A percentile compares a stretch with the other conserved stretches of the same genome.
These are phyloP conservation scores for Amorphotheca resinae DNA, from an alignment of 495 filamentous ascomycete species.

Conservation along the genomic window DNA sequence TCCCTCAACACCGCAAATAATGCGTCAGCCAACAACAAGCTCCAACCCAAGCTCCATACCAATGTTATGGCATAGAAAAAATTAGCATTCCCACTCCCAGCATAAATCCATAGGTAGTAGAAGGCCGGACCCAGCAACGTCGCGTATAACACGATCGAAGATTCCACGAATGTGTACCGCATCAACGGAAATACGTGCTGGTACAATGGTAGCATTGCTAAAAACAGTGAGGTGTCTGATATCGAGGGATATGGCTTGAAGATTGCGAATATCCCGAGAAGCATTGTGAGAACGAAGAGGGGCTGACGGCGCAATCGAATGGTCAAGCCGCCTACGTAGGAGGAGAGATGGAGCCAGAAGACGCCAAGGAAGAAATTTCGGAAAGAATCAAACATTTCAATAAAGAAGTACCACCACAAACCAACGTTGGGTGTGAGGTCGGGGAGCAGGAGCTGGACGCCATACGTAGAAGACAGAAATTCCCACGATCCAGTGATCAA, in stretches of 20 bases:
- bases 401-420: conserved; percentile 99
- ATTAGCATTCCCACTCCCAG: conserved; percentile 93
- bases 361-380: conserved; percentile 92
- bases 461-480: conserved; percentile 81
- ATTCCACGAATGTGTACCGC: conserved; percentile 83
- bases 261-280: conserved; percentile 78
- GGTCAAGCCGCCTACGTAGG: conserved; percentile 75
- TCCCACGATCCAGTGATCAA: conserved; percentile 66
- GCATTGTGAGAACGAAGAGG: conserved; percentile 65
- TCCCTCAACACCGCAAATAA: conserved; percentile 82
- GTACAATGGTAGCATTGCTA: conserved; percentile 77
- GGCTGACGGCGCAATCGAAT: conserved; percentile 73
- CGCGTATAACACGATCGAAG: conserved; percentile 71
- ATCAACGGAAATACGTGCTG: conserved; percentile 89
- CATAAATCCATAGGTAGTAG: conserved; percentile 97
- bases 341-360: conserved; percentile 89
- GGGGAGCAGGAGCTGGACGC: conserved; percentile 78
- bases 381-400: conserved; percentile 99
- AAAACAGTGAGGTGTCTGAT: conserved; percentile 70
- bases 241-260: conserved; percentile 96
- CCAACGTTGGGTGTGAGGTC: conserved; percentile 93
- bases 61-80: conserved; percentile 99
- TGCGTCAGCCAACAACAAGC: conserved; percentile 64
- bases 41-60: conserved; percentile 86
- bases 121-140: conserved; percentile 86